Evolutionary conservation across 805 yeast species (phyloP).

Genomic region (Lipomyces kockii): DNA sequence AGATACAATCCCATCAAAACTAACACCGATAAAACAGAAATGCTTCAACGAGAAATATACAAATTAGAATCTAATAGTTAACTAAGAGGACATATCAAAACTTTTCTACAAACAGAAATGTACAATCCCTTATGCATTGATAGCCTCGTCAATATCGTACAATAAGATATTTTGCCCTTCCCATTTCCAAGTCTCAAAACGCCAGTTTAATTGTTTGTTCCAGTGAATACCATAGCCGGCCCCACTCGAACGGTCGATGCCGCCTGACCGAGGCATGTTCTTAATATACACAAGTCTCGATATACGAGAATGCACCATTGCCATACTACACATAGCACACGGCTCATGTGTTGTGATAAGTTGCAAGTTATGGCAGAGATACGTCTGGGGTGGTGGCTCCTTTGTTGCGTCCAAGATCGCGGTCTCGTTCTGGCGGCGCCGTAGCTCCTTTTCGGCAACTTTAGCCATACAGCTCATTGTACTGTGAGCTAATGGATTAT

Average conservation of each 20-base stretch:
- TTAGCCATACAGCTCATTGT: constrained; percentile 69
- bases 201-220: constrained; percentile 79
- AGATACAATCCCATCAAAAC: background rate
- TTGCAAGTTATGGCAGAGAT: constrained; percentile 75
- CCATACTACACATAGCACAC: constrained; percentile 96
- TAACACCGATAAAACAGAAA: background rate
- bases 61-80: background rate
- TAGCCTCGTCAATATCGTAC: constrained; percentile 22
- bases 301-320: constrained; percentile 86
- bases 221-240: constrained; percentile 75
- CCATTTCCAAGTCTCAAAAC: constrained; percentile 83
- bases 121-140: constrained; percentile 19
- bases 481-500: constrained; percentile 70
- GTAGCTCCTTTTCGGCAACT: constrained; percentile 62
- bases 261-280: constrained; percentile 57
- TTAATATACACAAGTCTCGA: constrained; percentile 66
- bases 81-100: background rate
- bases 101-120: too few relatives aligned
- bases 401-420: background rate
- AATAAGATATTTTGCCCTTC: constrained; percentile 44
- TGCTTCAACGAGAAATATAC: background rate
- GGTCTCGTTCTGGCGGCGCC: constrained; percentile 45
- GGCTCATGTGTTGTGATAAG: constrained; percentile 95
- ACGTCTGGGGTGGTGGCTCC: constrained; percentile 44
- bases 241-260: constrained; percentile 60